Percentiles rank a stretch among this genome's conserved stretches.
These are phyloP conservation scores for Corrigiola litoralis DNA, from an alignment of 179 eudicot genomes.

Conservation along the genomic window DNA sequence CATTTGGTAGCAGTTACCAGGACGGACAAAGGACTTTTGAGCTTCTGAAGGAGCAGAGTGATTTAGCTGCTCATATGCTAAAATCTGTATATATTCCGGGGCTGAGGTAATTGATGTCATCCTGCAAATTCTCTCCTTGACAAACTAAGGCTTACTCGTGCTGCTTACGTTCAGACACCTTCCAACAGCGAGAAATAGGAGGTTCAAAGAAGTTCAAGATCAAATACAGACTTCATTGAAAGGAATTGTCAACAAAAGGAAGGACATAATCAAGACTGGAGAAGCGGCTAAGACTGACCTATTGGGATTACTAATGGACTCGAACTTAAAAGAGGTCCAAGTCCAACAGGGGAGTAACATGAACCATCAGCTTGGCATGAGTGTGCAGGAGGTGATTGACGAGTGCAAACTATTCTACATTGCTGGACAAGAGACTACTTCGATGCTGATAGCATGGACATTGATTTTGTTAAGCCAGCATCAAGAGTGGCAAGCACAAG, in stretches of 20 bases:
- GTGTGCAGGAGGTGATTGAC: conserved; percentile 25
- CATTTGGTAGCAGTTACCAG: conserved; percentile 30
- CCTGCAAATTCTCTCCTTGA: background rate
- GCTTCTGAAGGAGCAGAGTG: conserved; percentile 20
- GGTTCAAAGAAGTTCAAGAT: conserved; percentile 13
- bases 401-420: conserved; percentile 33
- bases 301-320: conserved; percentile 30
- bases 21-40: conserved; percentile 22
- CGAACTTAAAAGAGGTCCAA: conserved; percentile 17
- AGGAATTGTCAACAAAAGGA: conserved; percentile 20
- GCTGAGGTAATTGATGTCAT: conserved; percentile 10
- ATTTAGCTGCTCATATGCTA: conserved; percentile 3
- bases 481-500: conserved; percentile 29
- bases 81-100: conserved; percentile 27
- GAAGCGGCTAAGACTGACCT: conserved; percentile 17
- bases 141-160: background rate
- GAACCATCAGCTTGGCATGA: conserved; percentile 9
- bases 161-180: conserved; percentile 6
- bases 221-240: conserved; percentile 17
- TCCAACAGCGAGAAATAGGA: conserved; percentile 22
- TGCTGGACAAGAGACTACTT: conserved; percentile 32
- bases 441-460: conserved; percentile 20
- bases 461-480: conserved; percentile 26
- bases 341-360: conserved; percentile 4
- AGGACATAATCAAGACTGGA: conserved; percentile 17